These are phyloP conservation scores for Pythium sukuiense DNA, from an alignment of 352 stramenopile species.

Conservation along the genomic window DNA sequence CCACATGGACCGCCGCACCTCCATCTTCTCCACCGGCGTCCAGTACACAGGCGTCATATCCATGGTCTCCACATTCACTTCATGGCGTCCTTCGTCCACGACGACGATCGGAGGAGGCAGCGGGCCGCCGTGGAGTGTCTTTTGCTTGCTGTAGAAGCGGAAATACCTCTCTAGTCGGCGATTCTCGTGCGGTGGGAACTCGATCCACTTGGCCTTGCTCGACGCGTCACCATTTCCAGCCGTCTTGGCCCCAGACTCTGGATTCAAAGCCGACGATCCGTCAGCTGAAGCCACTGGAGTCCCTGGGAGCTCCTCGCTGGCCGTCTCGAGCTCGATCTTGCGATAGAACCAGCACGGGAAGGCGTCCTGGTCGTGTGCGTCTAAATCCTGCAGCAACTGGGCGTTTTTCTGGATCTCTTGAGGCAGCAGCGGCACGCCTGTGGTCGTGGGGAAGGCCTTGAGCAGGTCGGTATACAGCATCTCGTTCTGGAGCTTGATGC, in stretches of 20 bases:
- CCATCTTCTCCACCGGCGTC: constrained; percentile 60
- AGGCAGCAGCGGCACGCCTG: constrained; percentile 45
- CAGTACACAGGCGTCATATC: constrained; percentile 83
- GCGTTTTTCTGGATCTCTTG: constrained; percentile 46
- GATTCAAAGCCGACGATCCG: not conserved
- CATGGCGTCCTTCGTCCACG: constrained; percentile 80
- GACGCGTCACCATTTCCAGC: not conserved
- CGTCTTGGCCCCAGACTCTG: not conserved
- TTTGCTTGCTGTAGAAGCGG: constrained; percentile 63
- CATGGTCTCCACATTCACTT: constrained; percentile 79
- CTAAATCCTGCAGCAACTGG: constrained; percentile 40
- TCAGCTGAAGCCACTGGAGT: not conserved
- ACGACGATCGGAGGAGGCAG: constrained; percentile 58
- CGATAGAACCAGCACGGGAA: constrained; percentile 86
- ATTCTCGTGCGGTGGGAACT: constrained; percentile 75
- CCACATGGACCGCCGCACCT: constrained; percentile 75
- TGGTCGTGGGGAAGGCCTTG: constrained; percentile 45
- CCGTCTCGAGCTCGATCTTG: constrained; percentile 39
- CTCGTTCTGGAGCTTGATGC: constrained; percentile 83
- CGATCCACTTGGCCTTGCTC: constrained; percentile 55
- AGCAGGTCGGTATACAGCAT: constrained; percentile 77
- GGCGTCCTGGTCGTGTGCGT: constrained; percentile 50
- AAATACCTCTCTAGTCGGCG: constrained; percentile 68
- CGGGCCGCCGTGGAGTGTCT: constrained; percentile 37
- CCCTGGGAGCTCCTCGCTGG: not conserved